Evolutionary conservation across 306 rosid species (phyloP), one percentile per base, ranked within the genome.

Genomic region (Ceratonia siliqua): DNA sequence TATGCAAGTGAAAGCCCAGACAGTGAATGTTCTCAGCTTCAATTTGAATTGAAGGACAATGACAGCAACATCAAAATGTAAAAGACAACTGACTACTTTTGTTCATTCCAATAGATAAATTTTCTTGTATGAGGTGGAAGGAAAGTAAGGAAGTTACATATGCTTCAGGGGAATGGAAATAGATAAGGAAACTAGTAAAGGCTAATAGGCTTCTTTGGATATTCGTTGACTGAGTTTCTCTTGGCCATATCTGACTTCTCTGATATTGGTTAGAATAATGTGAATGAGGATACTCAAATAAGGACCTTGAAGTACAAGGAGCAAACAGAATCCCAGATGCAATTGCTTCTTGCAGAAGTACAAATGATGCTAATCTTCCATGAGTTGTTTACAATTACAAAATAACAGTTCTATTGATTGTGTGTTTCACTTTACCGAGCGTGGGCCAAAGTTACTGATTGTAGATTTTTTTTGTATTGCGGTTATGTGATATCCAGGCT

Each of bases 171-270:
- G 78, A 22, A 75, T 36, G 64, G n/a, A 66, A 68, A 30, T 21
- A 68, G 75, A 30, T 32, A 39, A 36, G 49, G 61, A 35, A 56
- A 77, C 30, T 45, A 73, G 15, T 50, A 62, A 64, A 70, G 82
- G 22, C 46, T 68, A 30, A 17, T 18, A 32, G 72, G 59, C 79
- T 75, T 48, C 21, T 56, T 25, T 68, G 59, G 57, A 70, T 69
- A 74, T 63, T 79, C 61, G 25, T 54, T 52, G 53, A 61, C 52
- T 55, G 62, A 12, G 33, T 79, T 73, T 75, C 65, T 77, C 78
- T 58, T 56, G 82, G 79, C 81, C 82, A 76, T 62, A 61, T 20
- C 81, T 81, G 78, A 83, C 89, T 62, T 27, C 63, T 72, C 62
- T 68, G 35, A 75, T 70, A 45, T 58, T 57, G 74, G 52, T 64